Conservation (phyloP, 139 green algal species). For the Yamagishiella unicocca region DNA sequence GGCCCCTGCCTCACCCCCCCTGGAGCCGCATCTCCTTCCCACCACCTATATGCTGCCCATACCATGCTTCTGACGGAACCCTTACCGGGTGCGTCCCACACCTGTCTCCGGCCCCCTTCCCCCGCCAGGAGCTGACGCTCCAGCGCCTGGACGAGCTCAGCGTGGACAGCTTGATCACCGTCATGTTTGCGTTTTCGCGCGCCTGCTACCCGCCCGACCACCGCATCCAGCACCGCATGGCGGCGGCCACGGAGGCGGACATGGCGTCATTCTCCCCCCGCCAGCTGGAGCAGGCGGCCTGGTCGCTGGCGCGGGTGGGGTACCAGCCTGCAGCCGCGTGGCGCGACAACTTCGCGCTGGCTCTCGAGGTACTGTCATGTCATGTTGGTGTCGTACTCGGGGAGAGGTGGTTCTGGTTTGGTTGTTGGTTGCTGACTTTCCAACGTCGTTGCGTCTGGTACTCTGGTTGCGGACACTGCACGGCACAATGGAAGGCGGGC, state of each 20-base stretch:
- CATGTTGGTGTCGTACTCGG: too few species aligned
- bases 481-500: too few species aligned
- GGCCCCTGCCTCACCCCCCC: too few species aligned
- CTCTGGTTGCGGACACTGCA: too few species aligned
- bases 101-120: background rate
- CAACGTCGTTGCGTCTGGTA: too few species aligned
- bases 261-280: constrained; percentile 5
- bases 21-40: too few species aligned
- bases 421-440: too few species aligned
- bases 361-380: constrained; percentile 10
- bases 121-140: constrained; percentile 8
- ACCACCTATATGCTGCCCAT: too few species aligned
- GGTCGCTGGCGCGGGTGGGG: background rate
- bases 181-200: constrained; percentile 36
- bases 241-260: background rate
- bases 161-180: constrained; percentile 8
- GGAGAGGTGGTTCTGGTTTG: too few species aligned
- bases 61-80: too few species aligned
- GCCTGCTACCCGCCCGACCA: background rate
- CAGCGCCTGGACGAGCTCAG: constrained; percentile 18
- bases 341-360: background rate
- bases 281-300: constrained; percentile 21
- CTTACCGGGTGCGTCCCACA: too few species aligned
- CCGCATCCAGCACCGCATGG: constrained; percentile 6
- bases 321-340: background rate